Evolutionary conservation across 164 flowering plant species (phyloP), one percentile per base, ranked within the genome.

Genomic region (Annona cherimola): DNA sequence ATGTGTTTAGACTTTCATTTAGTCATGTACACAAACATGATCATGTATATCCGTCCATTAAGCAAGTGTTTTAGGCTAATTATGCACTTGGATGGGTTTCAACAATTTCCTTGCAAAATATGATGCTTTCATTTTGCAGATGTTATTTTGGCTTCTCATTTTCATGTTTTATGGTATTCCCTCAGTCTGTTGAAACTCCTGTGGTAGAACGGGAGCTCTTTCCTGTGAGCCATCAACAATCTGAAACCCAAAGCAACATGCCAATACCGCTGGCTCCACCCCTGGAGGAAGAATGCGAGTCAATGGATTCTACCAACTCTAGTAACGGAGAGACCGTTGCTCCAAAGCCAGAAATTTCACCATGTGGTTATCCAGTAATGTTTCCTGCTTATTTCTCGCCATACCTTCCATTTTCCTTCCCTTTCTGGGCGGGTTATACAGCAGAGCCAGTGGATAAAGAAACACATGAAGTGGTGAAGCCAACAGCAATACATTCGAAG

Each of bases 221-320:
- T 65, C 69, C 85, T 7, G 67, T 63, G 55, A 77, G 77, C 74
- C 82, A 79, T 66, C 73, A 76, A 16, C 83, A 85, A 61, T 74
- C 82, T 67, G 93, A 87, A 79, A 69, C 77, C 42, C 81, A 75
- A 70, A 77, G 76, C 71, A 75, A 75, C 73, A 63, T 76, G 68
- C 77, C 76, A 8, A 69, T 84, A 74, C 82, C 84, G 63, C 68
- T 77, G 66, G 74, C 85, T 68, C 84, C 89, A 43, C 55, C 84
- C 9, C 61, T 86, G 70, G 89, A 87, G 50, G 94, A 90, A 84
- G 92, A 90, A 79, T 82, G 85, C 61, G 98, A 90, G 81, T 92
- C 96, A 62, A 90, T 90, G 96, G 93, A 88, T 70, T 90, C 94
- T 42, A 75, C 86, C 61, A 86, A 87, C 79, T 87, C 91, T n/a